Evolutionary conservation across 2,329 filamentous ascomycete genomes (phyloP).

Genomic region (Microdochium paspali): DNA sequence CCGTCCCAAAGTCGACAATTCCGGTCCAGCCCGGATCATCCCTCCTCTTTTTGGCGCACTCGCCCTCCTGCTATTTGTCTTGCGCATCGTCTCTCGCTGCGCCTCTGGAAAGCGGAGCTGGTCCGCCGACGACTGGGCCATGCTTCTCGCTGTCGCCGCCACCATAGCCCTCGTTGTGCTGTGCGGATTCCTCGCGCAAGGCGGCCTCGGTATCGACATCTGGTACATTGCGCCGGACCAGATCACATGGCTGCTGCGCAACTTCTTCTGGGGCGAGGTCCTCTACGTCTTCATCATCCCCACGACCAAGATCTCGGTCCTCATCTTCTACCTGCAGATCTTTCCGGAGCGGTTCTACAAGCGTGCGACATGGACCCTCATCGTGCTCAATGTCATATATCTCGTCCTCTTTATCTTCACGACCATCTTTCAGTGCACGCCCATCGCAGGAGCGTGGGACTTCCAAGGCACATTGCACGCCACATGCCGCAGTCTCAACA

Average conservation of each 20-base stretch:
- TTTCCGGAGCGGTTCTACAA: neutral
- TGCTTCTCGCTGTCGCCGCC: neutral
- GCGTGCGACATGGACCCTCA: neutral
- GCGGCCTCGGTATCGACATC: neutral
- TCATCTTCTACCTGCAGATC: neutral
- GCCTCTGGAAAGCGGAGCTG: neutral
- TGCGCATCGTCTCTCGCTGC: neutral
- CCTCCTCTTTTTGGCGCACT: neutral
- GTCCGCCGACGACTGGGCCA: neutral
- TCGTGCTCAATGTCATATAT: neutral
- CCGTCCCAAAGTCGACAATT: neutral
- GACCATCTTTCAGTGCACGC: neutral
- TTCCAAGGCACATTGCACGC: slow-evolving; percentile 19
- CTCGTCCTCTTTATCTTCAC: neutral
- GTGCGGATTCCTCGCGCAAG: neutral
- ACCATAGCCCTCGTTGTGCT: neutral
- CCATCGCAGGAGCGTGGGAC: slow-evolving; percentile 14
- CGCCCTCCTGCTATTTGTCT: neutral
- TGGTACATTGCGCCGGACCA: neutral
- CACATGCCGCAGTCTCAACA: slow-evolving; percentile 17
- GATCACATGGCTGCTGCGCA: neutral
- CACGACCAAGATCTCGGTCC: neutral
- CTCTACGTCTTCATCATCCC: neutral
- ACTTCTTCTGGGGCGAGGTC: neutral
- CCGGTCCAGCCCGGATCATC: neutral